Conservation (phyloP, 768 basidiomycete species). For the Termitomyces sp. region DNA sequence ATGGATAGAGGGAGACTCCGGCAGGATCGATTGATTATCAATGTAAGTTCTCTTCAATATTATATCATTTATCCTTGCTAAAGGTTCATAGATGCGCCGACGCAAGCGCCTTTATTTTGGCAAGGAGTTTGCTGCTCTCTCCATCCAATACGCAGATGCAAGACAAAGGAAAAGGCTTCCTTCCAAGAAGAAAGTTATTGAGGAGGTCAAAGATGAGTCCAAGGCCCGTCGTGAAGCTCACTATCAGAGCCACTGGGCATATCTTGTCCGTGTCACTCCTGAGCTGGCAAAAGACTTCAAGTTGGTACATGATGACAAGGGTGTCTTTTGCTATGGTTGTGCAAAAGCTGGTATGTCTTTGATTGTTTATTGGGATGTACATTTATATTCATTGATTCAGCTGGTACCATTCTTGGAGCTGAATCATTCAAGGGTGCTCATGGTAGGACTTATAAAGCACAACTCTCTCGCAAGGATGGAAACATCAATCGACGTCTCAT, state of each 20-base stretch:
- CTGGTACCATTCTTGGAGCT: not conserved
- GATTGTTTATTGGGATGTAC: no score
- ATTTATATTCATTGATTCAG: not conserved
- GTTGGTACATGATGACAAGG: not conserved
- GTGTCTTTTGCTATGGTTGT: not conserved
- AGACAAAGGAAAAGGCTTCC: no score
- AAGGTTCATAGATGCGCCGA: not conserved
- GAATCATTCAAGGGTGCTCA: rapidly evolving
- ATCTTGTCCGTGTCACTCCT: not conserved
- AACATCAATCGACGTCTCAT: rapidly evolving
- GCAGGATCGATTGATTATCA: not conserved
- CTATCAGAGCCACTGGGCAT: not conserved
- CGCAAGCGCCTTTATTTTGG: not conserved
- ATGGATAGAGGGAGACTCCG: no score
- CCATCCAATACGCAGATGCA: not conserved
- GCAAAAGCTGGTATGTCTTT: not conserved
- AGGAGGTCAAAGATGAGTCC: not conserved
- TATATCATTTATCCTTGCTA: not conserved
- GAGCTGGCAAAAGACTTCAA: not conserved
- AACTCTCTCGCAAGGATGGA: not conserved
- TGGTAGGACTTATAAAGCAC: not conserved
- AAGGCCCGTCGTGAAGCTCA: not conserved
- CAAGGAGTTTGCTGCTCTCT: not conserved
- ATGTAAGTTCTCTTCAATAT: not conserved
- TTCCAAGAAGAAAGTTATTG: not conserved